Evolutionary conservation across 2,329 filamentous ascomycete species (phyloP), one percentile per base, ranked within the genome.

Genomic region (Xylariales sp.): DNA sequence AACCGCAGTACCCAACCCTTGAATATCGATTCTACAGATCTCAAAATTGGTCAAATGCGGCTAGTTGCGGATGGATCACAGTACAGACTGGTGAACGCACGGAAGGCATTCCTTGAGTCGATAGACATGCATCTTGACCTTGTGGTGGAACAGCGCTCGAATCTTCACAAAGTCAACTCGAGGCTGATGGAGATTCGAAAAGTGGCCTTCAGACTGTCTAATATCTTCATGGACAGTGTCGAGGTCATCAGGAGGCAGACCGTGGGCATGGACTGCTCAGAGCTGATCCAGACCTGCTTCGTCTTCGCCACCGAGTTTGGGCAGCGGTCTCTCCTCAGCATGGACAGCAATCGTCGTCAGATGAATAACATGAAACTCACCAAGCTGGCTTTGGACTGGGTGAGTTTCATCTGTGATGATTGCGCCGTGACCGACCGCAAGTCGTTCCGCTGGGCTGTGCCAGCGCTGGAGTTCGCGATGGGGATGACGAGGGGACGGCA

Each of bases 291-390:
- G 63, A 95, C 89, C 4, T 98, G 91, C 65, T 98, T 97, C 62
- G 86, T 94, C 29, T 98, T 97, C 56, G 93, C 93, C n/a, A 97
- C 93, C 0, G 93, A 98, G 61, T 98, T 98, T 52, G 93, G 93
- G 32, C 91, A 96, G 61, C 84, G 93, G 49, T 96, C 91, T 2
- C 78, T 95, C 37, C 80, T 93, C 15, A 94, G 95, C 68, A 93
- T 98, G 82, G 93, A 98, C 64, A 86, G 87, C 61, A 97, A 95
- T 59, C 76, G 93, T 42, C 84, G 91, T 37, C 88, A 94, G 52
- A 94, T 97, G 87, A 97, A 97, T 67, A 96, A 95, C 62, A 76
- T 95, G 52, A 95, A 95, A 61, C 76, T 98, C 42, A 95, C 91
- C 10, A 88, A 95, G 58, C 74, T 98, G 40, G 89, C 90, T 4